Evolutionary conservation across 1,139 yeast genomes (phyloP).

Genomic region (Candida mesenterica): DNA sequence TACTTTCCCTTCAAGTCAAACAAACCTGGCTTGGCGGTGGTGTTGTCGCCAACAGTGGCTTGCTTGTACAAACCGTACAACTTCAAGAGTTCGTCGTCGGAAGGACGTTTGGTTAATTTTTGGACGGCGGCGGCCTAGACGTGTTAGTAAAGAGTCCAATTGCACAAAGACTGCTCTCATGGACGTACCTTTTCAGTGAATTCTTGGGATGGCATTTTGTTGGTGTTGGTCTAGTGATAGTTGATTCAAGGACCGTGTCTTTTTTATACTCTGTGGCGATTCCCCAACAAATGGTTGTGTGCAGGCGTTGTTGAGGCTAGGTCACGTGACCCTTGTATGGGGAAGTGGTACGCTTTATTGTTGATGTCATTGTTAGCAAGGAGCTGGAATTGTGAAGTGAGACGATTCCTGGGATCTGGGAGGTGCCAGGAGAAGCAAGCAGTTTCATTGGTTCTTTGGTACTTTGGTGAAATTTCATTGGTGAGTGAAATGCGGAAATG

Average conservation of each 20-base stretch:
- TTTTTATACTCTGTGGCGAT: no score
- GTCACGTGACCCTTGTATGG: no score
- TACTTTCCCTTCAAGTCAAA: conserved; percentile 93
- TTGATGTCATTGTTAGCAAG: no score
- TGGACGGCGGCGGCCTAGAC: conserved; percentile 76
- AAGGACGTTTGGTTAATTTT: conserved; percentile 71
- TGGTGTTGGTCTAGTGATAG: conserved; percentile 1
- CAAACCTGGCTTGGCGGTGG: conserved; percentile 77
- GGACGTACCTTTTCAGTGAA: conserved; percentile 19
- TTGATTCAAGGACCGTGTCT: no score
- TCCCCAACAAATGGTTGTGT: conserved; percentile 2
- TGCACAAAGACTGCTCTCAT: background rate
- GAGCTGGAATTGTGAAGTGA: no score
- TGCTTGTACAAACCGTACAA: conserved; percentile 93
- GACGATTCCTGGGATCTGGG: no score
- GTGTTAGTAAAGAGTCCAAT: conserved; percentile 13
- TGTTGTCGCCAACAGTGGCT: conserved; percentile 94
- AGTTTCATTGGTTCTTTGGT: no score
- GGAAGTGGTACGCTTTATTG: no score
- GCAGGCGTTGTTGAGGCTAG: background rate
- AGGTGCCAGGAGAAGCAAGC: no score
- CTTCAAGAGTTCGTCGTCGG: conserved; percentile 79
- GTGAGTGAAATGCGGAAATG: no score
- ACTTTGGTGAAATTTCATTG: no score
- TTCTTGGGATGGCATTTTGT: conserved; percentile 17